Base-by-base conservation (phyloP, 164 flowering plant genomes). In the Magnolia sinica region DNA sequence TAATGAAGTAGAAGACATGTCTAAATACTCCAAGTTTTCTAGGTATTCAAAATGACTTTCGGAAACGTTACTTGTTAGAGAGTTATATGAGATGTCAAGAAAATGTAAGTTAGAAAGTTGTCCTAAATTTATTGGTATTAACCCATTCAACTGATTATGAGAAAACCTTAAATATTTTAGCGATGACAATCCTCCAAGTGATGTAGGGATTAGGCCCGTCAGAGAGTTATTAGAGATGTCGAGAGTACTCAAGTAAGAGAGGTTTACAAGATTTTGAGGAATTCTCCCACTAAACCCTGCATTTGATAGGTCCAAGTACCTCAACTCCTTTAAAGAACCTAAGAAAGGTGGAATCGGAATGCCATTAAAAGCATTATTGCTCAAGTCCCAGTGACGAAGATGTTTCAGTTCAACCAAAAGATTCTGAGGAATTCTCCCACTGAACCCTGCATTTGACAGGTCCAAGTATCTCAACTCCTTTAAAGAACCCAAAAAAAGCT, bases 61-160 rank as follows among this genome's bases (percentile, higher is more conserved):
- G 70, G 77, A 61, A 2, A 82, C 10, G 8, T 24, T 37, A 37
- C 84, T 81, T 10, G 50, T 70, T 7, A 79, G 59, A 10, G 23
- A 31, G 27, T 82, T 82, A 2, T 13, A 11, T 19, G 79, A 52
- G 8, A 82, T 7, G 11, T 20, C 19, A n/a, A 82, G 37, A 5
- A 1, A 1, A 8, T 7, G 51, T 8, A 79, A 70, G 24, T 73
- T 9, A 13, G 81, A 78, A 64, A 82, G 81, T 23, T 66, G 72
- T 18, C 84, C 81, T 13, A 82, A 7, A 73, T 64, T 73, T 16
- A 51, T 27, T 2, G 84, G 83, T 1, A 81, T 8, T 27, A 72
- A 27, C 7, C 83, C 83, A 77, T 45, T 80, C 64, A 80, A 31
- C 6, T 63, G 8, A 68, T 80, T 80, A 9, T 20, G 2, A 14